Base-by-base conservation (phyloP, 1,139 yeast genomes). In the Kodamaea sp. region DNA sequence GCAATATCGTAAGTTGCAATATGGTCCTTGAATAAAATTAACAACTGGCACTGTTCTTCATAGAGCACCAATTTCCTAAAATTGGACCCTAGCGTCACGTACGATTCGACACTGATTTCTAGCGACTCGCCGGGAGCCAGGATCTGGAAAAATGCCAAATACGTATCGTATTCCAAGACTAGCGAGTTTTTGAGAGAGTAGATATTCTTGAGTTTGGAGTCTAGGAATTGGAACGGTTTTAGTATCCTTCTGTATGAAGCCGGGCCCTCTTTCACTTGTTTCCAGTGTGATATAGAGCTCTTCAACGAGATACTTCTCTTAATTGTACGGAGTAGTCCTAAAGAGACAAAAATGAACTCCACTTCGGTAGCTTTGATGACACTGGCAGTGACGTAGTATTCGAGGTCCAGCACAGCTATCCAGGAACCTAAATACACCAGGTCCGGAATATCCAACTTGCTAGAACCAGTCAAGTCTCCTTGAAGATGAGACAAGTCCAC, bases 301-400 rank as follows among this genome's bases (percentile, higher is more conserved):
- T 13, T 5, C 12, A 32, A 22, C 1, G 14, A 22, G 11, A 36
- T 12, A 1, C 13, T 29, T 14, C 40, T 35, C 22, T 46, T 40
- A 4, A 45, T 35, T 2, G 55, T 39, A 29, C 57, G 37, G 27
- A 57, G 47, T 6, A 50, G 46, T 7, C 44, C 39, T 10, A 53
- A 41, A 2, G 57, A 51, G 4, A 57, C 36, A 2, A 56, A 32
- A 8, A 49, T 28, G 8, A 56, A 15, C 14, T 50, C 50, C 4
- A 57, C 24, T 34, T 47, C 20, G 29, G 26, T 3, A 38, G 15
- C 13, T 1, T 25, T 14, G 7, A 8, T 16, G 12, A 14, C 26
- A 16, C 48, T 39, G 11, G 46, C 38, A 3, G 53, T 47, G n/a
- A 50, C 30, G 6, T 50, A 24, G 22, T 40, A 46, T 15, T 57